Base-by-base conservation (phyloP, 768 basidiomycete genomes). In the Boletus sp. region DNA sequence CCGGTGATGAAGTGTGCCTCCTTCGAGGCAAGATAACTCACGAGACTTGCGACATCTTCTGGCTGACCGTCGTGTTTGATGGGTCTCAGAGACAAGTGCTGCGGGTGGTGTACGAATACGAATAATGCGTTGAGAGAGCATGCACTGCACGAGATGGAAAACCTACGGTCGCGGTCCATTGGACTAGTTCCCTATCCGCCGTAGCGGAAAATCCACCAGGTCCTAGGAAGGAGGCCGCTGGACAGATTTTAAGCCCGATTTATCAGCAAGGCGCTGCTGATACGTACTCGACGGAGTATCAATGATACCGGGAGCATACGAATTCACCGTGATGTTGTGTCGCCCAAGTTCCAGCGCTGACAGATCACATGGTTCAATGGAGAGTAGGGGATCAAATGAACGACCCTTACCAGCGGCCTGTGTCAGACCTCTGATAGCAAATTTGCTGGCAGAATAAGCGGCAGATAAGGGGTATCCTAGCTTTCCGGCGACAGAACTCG, bases 351-450 rank as follows among this genome's bases (percentile, higher is more conserved):
- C 75, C 10, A 62, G 19, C 25, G 65, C 59, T 60, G 21, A 37
- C 27, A 6, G 9, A 21, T 41, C 8, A 15, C 21, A 21, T 14
- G 14, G 15, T 17, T 51, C 19, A 49, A 19, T 52, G 3, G 21
- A 37, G 21, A 5, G 9, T 9, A 30, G 10, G n/a, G 25, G 5
- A 7, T 13, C 1, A 19, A 29, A 40, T 29, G 7, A 1, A 15
- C 3, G 10, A 38, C 38, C 40, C 53, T 42, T 60, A 76, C 78
- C 73, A 1, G 70, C 65, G 3, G 62, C 61, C 50, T 78, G 78
- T 7, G 75, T 78, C 19, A 79, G 49, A 1, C 72, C 74, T 30
- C 75, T 72, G 30, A 79, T 50, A 9, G 73, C 75, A 33, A 74
- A 78, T 42, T 79, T 79, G 9, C 74, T 71, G 9, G 74, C 63